Conservation (phyloP, 495 filamentous ascomycete species). For the Aspergillus saccharolyticus region DNA sequence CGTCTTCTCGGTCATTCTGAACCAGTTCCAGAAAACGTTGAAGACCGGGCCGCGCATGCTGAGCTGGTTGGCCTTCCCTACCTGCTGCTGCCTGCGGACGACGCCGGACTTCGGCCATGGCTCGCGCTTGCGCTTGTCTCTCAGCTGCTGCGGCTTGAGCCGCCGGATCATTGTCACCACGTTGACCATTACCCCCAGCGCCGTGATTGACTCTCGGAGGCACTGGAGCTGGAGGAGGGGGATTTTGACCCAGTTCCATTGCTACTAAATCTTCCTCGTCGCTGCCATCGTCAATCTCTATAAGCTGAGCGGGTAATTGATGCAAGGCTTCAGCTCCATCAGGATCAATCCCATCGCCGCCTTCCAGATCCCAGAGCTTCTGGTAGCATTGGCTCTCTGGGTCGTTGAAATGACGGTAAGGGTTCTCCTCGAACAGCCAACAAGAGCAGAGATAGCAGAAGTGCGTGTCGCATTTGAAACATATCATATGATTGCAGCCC, state of each 20-base stretch:
- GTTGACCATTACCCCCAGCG: conserved; percentile 21
- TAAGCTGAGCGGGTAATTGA: conserved; percentile 32
- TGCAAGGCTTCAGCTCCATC: conserved; percentile 42
- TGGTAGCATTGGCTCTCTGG: conserved; percentile 63
- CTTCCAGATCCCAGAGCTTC: conserved; percentile 85
- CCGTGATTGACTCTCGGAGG: conserved; percentile 32
- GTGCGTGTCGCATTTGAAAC: conserved; percentile 81
- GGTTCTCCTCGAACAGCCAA: conserved; percentile 76
- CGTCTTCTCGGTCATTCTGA: conserved; percentile 55
- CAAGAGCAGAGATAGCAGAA: conserved; percentile 93
- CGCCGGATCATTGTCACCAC: conserved; percentile 33
- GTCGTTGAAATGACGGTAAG: conserved; percentile 85
- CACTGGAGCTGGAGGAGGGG: conserved; percentile 41
- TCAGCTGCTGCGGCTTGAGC: conserved; percentile 40
- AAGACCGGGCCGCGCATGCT: conserved; percentile 29
- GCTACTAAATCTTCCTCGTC: conserved; percentile 26
- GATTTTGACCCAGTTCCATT: conserved; percentile 29
- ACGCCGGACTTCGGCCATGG: conserved; percentile 39
- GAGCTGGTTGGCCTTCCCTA: background rate
- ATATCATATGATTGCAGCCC: conserved; percentile 98
- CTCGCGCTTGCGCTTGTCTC: conserved; percentile 39
- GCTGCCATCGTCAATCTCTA: conserved; percentile 37
- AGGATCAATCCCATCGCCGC: conserved; percentile 62
- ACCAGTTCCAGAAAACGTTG: conserved; percentile 52
- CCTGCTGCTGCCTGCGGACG: conserved; percentile 21